These are phyloP conservation scores for Spinacia oleracea DNA, from an alignment of 179 eudicot species.

Conservation along the genomic window DNA sequence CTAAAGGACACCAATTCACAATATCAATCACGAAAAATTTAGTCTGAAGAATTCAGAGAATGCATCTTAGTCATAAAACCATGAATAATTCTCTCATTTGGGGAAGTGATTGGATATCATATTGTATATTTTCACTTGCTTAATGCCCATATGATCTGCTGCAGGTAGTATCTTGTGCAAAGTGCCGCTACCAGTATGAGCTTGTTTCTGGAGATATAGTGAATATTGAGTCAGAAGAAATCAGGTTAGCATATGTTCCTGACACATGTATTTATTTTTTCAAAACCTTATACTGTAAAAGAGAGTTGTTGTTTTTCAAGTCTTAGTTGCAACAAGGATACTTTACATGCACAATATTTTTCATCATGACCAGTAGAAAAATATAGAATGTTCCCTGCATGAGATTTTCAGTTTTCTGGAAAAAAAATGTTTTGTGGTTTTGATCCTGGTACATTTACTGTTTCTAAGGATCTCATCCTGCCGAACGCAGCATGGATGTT, in stretches of 20 bases:
- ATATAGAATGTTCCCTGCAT: neutral
- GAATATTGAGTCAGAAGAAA: conserved; percentile 80
- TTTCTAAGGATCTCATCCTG: conserved; percentile 95
- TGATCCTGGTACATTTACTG: conserved; percentile 75
- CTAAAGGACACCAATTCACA: neutral
- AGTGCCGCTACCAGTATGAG: conserved; percentile 94
- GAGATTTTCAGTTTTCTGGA: neutral
- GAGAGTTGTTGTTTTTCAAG: neutral
- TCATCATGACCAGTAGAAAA: neutral
- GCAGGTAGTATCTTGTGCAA: conserved; percentile 85
- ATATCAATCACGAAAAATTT: neutral
- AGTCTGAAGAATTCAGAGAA: neutral
- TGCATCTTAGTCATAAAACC: neutral
- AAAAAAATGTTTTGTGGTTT: conserved; percentile 42
- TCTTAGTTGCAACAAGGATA: neutral
- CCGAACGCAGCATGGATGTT: conserved; percentile 99
- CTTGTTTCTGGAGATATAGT: conserved; percentile 79
- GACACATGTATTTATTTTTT: no score
- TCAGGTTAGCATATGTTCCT: conserved; percentile 75
- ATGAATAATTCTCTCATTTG: neutral
- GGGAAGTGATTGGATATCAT: neutral
- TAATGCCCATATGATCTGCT: conserved; percentile 11
- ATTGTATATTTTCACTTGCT: neutral
- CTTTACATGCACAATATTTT: neutral
- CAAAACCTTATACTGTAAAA: neutral